Conservation (phyloP, 2,329 filamentous ascomycete species). For the Apiospora hydei region DNA sequence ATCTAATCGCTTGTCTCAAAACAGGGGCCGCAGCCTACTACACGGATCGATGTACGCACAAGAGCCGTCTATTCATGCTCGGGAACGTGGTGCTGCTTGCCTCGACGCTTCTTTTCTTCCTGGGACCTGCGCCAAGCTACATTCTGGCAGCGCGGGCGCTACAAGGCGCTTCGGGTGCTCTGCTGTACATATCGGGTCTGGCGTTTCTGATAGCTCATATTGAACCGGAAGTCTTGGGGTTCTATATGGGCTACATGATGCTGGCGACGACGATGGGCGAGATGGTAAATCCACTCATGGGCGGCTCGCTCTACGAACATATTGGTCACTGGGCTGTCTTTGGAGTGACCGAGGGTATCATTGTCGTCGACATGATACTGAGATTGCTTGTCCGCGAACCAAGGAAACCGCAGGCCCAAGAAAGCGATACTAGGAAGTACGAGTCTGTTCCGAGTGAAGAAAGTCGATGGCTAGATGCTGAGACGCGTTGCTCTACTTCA, state of each 20-base stretch:
- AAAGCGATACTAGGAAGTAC: not conserved
- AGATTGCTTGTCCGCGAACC: not conserved
- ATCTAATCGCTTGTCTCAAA: not conserved
- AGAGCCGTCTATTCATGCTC: not conserved
- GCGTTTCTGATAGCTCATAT: not conserved
- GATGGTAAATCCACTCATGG: not conserved
- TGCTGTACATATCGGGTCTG: not conserved
- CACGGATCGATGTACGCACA: not conserved
- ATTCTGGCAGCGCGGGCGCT: not conserved
- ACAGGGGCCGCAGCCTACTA: not conserved
- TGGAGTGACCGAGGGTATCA: not conserved
- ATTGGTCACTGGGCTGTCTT: not conserved
- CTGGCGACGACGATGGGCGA: not conserved
- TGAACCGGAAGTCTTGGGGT: not conserved
- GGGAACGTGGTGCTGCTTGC: not conserved
- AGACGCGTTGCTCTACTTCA: not conserved
- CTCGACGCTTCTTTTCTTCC: not conserved
- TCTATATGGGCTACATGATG: not conserved
- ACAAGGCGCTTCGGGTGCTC: not conserved
- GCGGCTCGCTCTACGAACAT: not conserved
- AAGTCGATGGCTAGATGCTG: not conserved
- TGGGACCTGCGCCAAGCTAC: not conserved
- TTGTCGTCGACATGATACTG: constrained; percentile 1
- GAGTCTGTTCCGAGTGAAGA: not conserved
- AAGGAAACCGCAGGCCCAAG: not conserved